Percentiles rank a stretch among this genome's conserved stretches.
phyloP scores from a whole-genome alignment of 495 filamentous ascomycete species.

The Lindgomyces ingoldianus region DNA sequence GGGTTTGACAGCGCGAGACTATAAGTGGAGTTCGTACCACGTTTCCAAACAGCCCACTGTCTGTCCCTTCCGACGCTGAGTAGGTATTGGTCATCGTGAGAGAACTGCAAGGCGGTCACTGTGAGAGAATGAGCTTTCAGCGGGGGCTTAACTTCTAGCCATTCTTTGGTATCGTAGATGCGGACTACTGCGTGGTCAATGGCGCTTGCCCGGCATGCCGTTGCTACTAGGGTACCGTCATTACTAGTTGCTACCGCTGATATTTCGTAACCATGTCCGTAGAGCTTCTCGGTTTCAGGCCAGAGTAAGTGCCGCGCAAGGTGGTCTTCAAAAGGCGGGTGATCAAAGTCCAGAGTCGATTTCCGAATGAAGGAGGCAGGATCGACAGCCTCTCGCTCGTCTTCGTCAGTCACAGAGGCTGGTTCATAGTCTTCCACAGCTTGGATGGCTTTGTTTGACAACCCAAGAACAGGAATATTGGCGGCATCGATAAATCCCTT shows the following conservation, averaged over 20 bases:
- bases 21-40: constrained; percentile 51
- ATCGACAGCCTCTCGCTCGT: constrained; percentile 37
- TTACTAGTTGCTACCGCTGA: constrained; percentile 81
- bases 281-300: constrained; percentile 95
- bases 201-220: constrained; percentile 90
- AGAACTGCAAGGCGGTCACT: constrained; percentile 77
- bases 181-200: constrained; percentile 93
- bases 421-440: constrained; percentile 56
- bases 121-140: constrained; percentile 81
- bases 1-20: constrained; percentile 62
- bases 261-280: constrained; percentile 98
- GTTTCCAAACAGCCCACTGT: constrained; percentile 80
- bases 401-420: constrained; percentile 27
- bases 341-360: constrained; percentile 51
- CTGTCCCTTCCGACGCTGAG: constrained; percentile 90
- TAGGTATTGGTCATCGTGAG: constrained; percentile 67
- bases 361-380: constrained; percentile 46
- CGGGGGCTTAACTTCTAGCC: constrained; percentile 85
- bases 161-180: constrained; percentile 78
- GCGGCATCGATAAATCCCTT: constrained; percentile 76
- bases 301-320: constrained; percentile 88
- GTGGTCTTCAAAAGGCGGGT: constrained; percentile 86
- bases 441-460: constrained; percentile 91
- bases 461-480: constrained; percentile 88
- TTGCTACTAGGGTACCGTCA: constrained; percentile 74